phyloP scores from a whole-genome alignment of 2,329 filamentous ascomycete species.

The Aspergillus japonicus region DNA sequence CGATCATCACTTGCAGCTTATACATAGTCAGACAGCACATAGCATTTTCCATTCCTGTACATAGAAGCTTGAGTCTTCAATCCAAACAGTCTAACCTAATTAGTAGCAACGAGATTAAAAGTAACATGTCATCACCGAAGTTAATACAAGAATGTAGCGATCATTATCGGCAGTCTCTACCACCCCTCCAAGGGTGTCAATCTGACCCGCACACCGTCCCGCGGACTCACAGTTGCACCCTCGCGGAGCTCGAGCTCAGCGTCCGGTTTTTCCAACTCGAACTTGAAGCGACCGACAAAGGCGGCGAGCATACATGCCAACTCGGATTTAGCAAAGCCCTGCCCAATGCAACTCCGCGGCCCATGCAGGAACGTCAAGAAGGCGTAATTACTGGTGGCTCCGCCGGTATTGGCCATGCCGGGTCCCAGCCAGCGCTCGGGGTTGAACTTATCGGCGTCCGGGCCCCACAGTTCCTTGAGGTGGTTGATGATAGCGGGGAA shows the following conservation, averaged over 20 bases:
- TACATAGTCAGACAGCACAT: background rate
- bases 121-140: too few species aligned
- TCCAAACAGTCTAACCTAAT: background rate
- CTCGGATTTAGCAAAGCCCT: conserved; percentile 76
- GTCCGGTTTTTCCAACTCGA: conserved; percentile 62
- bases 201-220: conserved; percentile 68
- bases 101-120: background rate
- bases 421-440: conserved; percentile 71
- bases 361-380: conserved; percentile 84
- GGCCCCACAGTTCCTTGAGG: conserved; percentile 69
- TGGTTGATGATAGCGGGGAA: conserved; percentile 68
- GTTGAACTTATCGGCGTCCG: conserved; percentile 70
- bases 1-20: background rate
- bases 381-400: conserved; percentile 72
- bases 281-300: conserved; percentile 71
- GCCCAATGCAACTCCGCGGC: conserved; percentile 80
- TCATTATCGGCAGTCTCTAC: conserved; percentile 12
- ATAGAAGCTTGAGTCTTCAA: background rate
- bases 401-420: conserved; percentile 60
- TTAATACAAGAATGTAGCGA: too few species aligned
- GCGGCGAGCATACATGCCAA: conserved; percentile 79
- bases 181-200: conserved; percentile 49
- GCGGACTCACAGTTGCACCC: conserved; percentile 70
- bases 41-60: background rate
- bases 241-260: conserved; percentile 65